A percentile compares a stretch with the other conserved stretches of the same genome.
These are phyloP conservation scores for Athelia sp. DNA, from an alignment of 1,284 basidiomycete genomes.

Conservation along the genomic window DNA sequence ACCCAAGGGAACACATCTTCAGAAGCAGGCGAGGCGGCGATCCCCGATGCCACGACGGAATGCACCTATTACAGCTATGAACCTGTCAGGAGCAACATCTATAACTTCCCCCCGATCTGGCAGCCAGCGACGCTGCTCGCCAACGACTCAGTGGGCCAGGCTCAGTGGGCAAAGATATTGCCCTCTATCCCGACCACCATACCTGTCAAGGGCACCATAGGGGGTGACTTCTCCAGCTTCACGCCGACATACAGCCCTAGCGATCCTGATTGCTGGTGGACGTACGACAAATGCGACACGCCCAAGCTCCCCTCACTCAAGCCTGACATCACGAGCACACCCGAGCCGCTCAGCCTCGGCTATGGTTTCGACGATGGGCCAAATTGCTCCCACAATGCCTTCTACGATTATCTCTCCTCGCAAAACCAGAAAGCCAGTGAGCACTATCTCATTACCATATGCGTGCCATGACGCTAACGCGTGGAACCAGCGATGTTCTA, in stretches of 20 bases:
- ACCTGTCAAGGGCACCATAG: constrained; percentile 28
- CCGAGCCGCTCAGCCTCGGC: constrained; percentile 63
- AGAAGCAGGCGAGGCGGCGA: too few species aligned
- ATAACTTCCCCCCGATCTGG: constrained; percentile 45
- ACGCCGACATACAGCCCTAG: constrained; percentile 11
- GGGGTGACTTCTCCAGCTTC: constrained; percentile 28
- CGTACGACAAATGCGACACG: constrained; percentile 51
- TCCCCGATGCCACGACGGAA: constrained; percentile 16
- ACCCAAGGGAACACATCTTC: too few species aligned
- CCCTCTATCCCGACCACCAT: constrained; percentile 27
- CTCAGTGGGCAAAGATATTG: constrained; percentile 29
- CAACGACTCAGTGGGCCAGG: constrained; percentile 39
- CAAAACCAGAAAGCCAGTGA: constrained; percentile 68
- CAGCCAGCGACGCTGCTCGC: constrained; percentile 36
- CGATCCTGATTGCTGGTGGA: constrained; percentile 41
- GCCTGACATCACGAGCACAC: constrained; percentile 55
- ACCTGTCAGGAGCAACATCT: constrained; percentile 32
- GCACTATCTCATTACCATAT: constrained; percentile 12
- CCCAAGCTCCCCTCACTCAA: constrained; percentile 38
- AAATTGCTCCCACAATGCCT: constrained; percentile 29
- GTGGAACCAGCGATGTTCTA: constrained; percentile 59
- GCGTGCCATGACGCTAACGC: not conserved
- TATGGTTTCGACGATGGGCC: constrained; percentile 71
- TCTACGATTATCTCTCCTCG: constrained; percentile 57
- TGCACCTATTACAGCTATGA: constrained; percentile 37